Evolutionary conservation across 257 asterid genomes (phyloP).

Genomic region (Cynanchum wilfordii): DNA sequence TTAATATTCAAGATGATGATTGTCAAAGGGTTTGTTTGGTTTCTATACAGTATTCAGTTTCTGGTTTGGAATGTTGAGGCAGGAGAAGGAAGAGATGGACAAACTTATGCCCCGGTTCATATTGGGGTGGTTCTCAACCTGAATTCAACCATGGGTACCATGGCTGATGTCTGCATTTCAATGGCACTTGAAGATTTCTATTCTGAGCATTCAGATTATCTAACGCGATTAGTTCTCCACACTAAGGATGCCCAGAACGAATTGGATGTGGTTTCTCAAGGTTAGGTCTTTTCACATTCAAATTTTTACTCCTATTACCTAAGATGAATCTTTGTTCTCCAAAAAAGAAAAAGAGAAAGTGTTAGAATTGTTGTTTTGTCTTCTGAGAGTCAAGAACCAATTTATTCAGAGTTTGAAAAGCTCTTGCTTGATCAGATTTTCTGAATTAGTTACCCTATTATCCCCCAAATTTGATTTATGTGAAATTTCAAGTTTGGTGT

Average conservation of each 20-base stretch:
- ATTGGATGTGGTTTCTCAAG: constrained; percentile 40
- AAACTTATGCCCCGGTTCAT: constrained; percentile 16
- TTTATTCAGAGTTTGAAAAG: background rate
- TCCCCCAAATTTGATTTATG: background rate
- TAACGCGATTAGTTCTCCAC: constrained; percentile 33
- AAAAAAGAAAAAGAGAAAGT: too few relatives aligned
- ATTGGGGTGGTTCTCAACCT: constrained; percentile 45
- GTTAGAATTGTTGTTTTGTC: too few relatives aligned
- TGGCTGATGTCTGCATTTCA: constrained; percentile 46
- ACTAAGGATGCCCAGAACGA: constrained; percentile 27
- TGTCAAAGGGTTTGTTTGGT: background rate
- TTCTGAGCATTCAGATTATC: constrained; percentile 28
- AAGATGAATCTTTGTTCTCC: background rate
- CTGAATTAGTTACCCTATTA: background rate
- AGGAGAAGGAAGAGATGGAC: background rate
- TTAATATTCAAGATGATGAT: background rate
- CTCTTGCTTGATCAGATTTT: background rate
- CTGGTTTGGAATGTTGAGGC: constrained; percentile 7
- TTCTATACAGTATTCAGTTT: background rate
- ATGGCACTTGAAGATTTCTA: constrained; percentile 49
- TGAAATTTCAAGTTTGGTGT: background rate
- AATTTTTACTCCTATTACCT: background rate
- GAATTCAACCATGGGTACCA: constrained; percentile 37
- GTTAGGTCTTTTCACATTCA: constrained; percentile 16
- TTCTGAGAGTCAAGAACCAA: too few relatives aligned